Conservation (phyloP, 2,329 filamentous ascomycete species). For the Colletotrichum sp. region DNA sequence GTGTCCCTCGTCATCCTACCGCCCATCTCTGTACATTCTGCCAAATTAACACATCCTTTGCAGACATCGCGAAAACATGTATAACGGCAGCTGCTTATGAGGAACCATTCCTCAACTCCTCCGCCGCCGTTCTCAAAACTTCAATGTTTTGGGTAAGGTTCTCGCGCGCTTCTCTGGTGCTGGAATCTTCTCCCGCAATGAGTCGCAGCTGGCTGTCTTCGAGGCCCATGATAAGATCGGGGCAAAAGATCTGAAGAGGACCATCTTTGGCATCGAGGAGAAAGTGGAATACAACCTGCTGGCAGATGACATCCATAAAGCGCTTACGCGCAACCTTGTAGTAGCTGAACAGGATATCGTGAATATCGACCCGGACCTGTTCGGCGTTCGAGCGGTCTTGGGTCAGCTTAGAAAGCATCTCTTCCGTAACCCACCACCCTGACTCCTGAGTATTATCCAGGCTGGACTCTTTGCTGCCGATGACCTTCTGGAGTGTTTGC, state of each 20-base stretch:
- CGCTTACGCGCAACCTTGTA: conserved; percentile 66
- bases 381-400: not conserved
- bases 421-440: not conserved
- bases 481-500: not conserved
- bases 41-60: not conserved
- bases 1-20: not conserved
- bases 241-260: conserved; percentile 58
- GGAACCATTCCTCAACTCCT: not conserved
- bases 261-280: conserved; percentile 54
- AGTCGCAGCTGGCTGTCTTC: conserved; percentile 51
- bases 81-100: fast-evolving
- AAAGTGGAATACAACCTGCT: conserved; percentile 60
- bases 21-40: not conserved
- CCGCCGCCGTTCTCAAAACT: not conserved
- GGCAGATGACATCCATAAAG: conserved; percentile 67
- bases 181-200: conserved; percentile 62
- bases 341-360: conserved; percentile 64
- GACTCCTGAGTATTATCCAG: not conserved
- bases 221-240: conserved; percentile 54
- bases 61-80: not conserved
- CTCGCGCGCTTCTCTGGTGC: not conserved
- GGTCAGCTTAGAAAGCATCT: conserved; percentile 23
- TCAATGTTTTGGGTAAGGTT: not conserved
- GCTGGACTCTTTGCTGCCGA: not conserved
- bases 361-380: conserved; percentile 54